Base-by-base conservation (phyloP, 176 grass and related monocot species). In the sorghum (Sorghum bicolor) region DNA sequence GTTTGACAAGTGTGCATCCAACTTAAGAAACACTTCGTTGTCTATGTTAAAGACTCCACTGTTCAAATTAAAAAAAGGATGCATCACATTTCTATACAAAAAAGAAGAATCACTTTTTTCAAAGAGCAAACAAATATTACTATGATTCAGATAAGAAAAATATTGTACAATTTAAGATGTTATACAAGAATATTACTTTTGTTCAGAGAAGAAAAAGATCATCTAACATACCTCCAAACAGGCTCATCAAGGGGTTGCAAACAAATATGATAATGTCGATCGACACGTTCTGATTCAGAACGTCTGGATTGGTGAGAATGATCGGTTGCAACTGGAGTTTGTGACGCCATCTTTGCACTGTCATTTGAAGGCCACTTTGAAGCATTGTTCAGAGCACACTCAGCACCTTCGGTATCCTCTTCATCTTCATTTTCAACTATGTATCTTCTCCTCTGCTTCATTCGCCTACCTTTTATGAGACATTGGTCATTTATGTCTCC, bases 41-140 rank as follows among this genome's bases (percentile, higher is more conserved):
- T 89, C 62, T 64, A 91, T 77, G 67, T 84, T 88, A 80, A 97
- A 87, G 70, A 33, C 75, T 62, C 95, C 95, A 70, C 95, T 97
- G 45, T 67, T 41, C 31, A 83, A 72, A 80, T 36, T 43, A 71
- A 82, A 83, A 53, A 44, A 6, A 73, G 28, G 81, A 64, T 72
- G 40, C 38, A 84, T 89, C 31, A 66, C 6, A 50, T 61, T 80
- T 73, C 75, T 47, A 13, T 64, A 75, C 16, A 74, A 88, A 55
- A 55, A 57, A 28, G 4, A 62, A 62, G 24, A 62, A 62, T 62
- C n/a, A 26, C 58, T 28, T 26, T 60, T 61, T 61, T 58, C 55
- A 58, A 60, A 26, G n/a, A 13, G 13, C 10, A 53, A 53, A 52
- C 15, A 24, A 61, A 62, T 28, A 62, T 62, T 62, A 26, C 58